Evolutionary conservation across 1,284 basidiomycete species (phyloP).

Genomic region (Pseudozyma sp.): DNA sequence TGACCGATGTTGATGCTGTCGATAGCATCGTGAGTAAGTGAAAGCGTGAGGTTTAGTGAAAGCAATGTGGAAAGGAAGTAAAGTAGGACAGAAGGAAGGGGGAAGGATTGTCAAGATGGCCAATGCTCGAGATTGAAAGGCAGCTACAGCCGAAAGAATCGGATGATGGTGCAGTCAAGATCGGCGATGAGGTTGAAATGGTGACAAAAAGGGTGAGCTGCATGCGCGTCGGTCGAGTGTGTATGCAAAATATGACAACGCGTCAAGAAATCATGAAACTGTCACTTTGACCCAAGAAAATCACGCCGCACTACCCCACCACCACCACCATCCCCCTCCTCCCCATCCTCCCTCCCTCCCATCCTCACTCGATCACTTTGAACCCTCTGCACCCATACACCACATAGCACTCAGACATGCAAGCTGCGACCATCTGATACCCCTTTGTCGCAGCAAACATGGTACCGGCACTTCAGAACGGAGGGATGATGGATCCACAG

Average conservation of each 20-base stretch:
- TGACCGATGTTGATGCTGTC: background rate
- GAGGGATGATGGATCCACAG: conserved; percentile 11
- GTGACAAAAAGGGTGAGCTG: background rate
- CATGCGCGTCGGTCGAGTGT: background rate
- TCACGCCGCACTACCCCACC: background rate
- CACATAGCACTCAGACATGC: background rate
- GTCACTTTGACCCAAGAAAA: background rate
- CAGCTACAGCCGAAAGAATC: background rate
- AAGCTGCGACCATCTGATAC: background rate
- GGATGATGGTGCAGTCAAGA: background rate
- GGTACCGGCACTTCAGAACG: conserved; percentile 5
- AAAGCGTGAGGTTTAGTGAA: background rate
- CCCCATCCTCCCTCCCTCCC: background rate
- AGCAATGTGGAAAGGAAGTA: background rate
- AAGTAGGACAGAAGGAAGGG: background rate
- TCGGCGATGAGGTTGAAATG: background rate
- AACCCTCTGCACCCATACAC: background rate
- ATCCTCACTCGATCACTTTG: background rate
- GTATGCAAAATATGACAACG: background rate
- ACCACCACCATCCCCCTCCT: background rate
- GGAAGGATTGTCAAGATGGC: conserved; percentile 6
- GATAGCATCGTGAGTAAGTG: conserved; percentile 7
- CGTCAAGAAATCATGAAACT: conserved; percentile 5
- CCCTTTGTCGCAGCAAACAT: background rate
- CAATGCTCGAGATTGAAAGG: no score